phyloP scores from a whole-genome alignment of 306 rosid genomes.

The Castanea crenata region DNA sequence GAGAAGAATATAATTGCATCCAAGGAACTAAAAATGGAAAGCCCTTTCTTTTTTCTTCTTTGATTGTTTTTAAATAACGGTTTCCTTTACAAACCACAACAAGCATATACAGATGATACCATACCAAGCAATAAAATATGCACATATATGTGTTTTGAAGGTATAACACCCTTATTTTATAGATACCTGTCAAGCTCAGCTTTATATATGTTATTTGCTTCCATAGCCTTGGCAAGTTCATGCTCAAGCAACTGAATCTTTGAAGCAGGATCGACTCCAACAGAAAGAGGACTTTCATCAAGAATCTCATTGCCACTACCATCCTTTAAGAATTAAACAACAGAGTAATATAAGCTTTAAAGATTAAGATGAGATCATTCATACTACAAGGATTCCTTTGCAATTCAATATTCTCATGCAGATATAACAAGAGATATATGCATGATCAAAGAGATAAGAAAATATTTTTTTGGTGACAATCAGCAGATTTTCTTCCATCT shows the following conservation, averaged over 20 bases:
- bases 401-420: conserved; percentile 10
- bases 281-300: conserved; percentile 46
- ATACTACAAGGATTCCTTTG: conserved; percentile 1
- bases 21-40: neutral
- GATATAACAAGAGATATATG: neutral
- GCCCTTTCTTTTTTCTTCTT: neutral
- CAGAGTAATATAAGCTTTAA: conserved; percentile 22
- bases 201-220: conserved; percentile 54
- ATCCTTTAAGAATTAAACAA: conserved; percentile 41
- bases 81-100: neutral
- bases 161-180: conserved; percentile 5
- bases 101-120: neutral
- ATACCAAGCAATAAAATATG: neutral
- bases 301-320: conserved; percentile 48
- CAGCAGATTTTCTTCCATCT: no score
- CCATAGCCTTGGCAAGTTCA: conserved; percentile 59
- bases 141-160: conserved; percentile 3
- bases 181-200: conserved; percentile 61
- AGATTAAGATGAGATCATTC: conserved; percentile 9
- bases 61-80: neutral
- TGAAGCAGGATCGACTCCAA: conserved; percentile 46
- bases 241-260: conserved; percentile 59
- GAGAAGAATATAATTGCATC: neutral
- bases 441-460: neutral
- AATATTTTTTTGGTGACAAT: conserved; percentile 1